These are phyloP conservation scores for Aplosporella prunicola DNA, from an alignment of 2,329 filamentous ascomycete genomes.

Conservation along the genomic window DNA sequence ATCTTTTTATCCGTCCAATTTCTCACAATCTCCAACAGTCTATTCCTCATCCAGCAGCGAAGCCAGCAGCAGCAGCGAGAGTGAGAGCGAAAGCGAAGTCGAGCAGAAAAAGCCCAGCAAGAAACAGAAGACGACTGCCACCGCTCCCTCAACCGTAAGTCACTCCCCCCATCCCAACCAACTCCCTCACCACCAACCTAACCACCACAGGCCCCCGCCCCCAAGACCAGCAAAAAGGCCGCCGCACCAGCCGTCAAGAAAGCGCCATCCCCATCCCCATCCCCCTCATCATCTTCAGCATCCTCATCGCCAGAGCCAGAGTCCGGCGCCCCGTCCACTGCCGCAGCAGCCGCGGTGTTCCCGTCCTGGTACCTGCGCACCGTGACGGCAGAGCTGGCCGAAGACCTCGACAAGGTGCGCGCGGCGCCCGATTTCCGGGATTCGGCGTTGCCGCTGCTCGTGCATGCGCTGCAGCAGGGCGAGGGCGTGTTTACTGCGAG, in stretches of 20 bases:
- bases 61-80: constrained; percentile 1
- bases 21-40: background rate
- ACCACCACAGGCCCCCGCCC: background rate
- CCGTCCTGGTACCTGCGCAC: constrained; percentile 59
- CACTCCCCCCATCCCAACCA: background rate
- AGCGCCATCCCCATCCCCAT: background rate
- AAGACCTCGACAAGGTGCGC: constrained; percentile 64
- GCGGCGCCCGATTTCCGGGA: constrained; percentile 60
- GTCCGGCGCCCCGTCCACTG: background rate
- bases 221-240: background rate
- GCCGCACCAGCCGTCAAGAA: background rate
- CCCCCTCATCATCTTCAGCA: background rate
- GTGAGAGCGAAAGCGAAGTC: constrained; percentile 1
- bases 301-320: background rate
- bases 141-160: background rate
- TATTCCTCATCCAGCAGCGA: constrained; percentile 5
- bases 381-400: constrained; percentile 59
- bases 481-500: constrained; percentile 50
- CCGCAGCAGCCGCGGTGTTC: constrained; percentile 33
- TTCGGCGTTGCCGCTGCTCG: constrained; percentile 53
- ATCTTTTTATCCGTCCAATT: no score
- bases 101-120: background rate
- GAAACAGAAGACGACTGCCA: constrained; percentile 1
- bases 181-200: background rate
- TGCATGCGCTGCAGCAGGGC: constrained; percentile 61